Evolutionary conservation across 2,329 filamentous ascomycete species (phyloP), one percentile per base, ranked within the genome.

Genomic region (Aspergillus sp.): DNA sequence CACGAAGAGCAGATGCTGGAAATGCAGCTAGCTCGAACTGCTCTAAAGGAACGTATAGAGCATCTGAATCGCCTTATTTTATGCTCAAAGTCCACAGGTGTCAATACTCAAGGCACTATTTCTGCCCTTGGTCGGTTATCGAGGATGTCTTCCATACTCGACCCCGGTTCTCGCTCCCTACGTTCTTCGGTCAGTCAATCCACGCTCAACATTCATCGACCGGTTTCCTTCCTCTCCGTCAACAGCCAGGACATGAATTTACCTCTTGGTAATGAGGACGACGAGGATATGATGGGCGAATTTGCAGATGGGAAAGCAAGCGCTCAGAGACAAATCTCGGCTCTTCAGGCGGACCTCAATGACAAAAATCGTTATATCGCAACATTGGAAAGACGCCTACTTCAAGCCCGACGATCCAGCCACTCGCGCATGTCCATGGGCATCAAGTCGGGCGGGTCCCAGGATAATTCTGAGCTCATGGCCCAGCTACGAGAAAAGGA

Each of bases 1-100:
- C 95, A 97, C 69, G 93, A 97, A 74, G 95, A 98, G 80, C 95
- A 99, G 77, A 94, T 99, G 85, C 84, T 99, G 58, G 95, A 99
- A 78, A 98, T 99, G 91, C 95, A 99, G 75, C 85, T 99, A 51
- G 95, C 95, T 34, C 88, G 95, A 47, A 99, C 95, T 0, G 95
- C 95, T 0, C 81, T 99, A 58, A 99, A 98, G 76, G 95, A 99
- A 81, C 89, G 95, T 31, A 99, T 99, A 70, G 93, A 97, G 74
- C 95, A 99, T 77, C 83, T 99, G 51, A 99, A 98, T 78, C 89
- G 94, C 52, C 83, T 99, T 54, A 98, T 99, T 66, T 81, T 99
- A 62, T 96, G 92, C 75, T 98, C 94, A 17, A 97, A 97, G 75
- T 98, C 94, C 5, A 91, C 92, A 6, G 95, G 95, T 5, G 95